A percentile compares a stretch with the other conserved stretches of the same genome.
phyloP scores from a whole-genome alignment of 2,329 filamentous ascomycete genomes.

The Aspergillus sp. region DNA sequence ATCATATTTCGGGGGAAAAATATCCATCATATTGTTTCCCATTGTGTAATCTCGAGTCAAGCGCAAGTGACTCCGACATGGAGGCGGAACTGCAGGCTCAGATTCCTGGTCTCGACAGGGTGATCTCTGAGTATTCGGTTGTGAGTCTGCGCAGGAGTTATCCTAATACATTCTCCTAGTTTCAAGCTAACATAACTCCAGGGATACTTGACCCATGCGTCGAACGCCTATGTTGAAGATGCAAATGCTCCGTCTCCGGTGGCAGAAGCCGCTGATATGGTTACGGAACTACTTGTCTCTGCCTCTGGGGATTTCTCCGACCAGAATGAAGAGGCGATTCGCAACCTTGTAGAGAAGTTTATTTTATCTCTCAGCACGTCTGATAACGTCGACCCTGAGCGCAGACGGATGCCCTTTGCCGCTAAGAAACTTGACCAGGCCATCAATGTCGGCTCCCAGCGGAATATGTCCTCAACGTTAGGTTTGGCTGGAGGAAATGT shows the following conservation, averaged over 20 bases:
- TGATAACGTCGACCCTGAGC: constrained; percentile 67
- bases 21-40: not conserved
- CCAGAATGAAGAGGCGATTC: constrained; percentile 74
- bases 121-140: constrained; percentile 88
- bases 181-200: constrained; percentile 20
- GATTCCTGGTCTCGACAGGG: constrained; percentile 82
- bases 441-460: constrained; percentile 88
- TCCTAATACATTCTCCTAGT: not conserved
- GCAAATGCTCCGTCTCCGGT: constrained; percentile 70
- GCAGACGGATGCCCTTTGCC: constrained; percentile 68
- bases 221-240: constrained; percentile 76
- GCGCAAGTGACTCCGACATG: constrained; percentile 54
- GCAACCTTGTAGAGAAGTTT: constrained; percentile 84
- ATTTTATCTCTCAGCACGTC: constrained; percentile 75
- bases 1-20: not conserved
- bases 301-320: constrained; percentile 80
- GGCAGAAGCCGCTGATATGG: constrained; percentile 75
- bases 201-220: constrained; percentile 92
- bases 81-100: constrained; percentile 82
- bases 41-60: not conserved
- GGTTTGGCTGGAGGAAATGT: constrained; percentile 81
- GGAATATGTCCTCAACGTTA: constrained; percentile 94
- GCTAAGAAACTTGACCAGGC: constrained; percentile 89
- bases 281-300: constrained; percentile 87
- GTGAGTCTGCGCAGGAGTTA: constrained; percentile 31